Evolutionary conservation across 768 basidiomycete genomes (phyloP).

Genomic region (Naganishia kalamii): DNA sequence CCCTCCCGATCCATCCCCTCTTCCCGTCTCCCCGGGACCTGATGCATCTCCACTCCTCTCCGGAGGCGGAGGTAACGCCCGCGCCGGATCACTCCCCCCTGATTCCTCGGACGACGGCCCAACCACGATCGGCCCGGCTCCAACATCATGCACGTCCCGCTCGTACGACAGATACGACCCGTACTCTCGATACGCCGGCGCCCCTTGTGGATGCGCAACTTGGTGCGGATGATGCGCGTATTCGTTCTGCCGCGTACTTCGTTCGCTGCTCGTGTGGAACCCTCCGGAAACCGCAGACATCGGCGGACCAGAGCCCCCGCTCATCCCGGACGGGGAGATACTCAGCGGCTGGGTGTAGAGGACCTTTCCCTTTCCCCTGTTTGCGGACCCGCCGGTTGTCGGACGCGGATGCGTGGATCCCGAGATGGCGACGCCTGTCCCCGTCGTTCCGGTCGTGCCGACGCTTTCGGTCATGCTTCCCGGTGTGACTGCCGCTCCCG

Average conservation of each 20-base stretch:
- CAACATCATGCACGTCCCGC: conserved; percentile 11
- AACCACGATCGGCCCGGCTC: background rate
- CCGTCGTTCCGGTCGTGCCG: background rate
- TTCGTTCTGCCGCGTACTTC: background rate
- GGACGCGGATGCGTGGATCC: background rate
- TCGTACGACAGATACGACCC: conserved; percentile 12
- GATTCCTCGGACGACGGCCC: background rate
- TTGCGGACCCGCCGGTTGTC: background rate
- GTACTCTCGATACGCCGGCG: conserved; percentile 4
- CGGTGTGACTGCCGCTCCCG: background rate
- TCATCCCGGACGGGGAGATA: conserved; percentile 1
- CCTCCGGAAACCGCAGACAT: too few species aligned
- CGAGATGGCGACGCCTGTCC: background rate
- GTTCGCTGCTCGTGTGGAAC: conserved; percentile 9
- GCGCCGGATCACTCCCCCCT: too few species aligned
- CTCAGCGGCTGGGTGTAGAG: conserved; percentile 9
- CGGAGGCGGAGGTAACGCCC: too few species aligned
- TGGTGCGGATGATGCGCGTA: background rate
- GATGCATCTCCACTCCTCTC: too few species aligned
- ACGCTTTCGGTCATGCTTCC: background rate
- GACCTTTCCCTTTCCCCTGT: background rate
- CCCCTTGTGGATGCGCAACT: conserved; percentile 2
- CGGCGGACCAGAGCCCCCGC: too few species aligned
- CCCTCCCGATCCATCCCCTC: background rate
- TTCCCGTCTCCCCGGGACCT: background rate